Conservation (phyloP, 2,329 filamentous ascomycete species). For the Dactylellina leptospora region DNA sequence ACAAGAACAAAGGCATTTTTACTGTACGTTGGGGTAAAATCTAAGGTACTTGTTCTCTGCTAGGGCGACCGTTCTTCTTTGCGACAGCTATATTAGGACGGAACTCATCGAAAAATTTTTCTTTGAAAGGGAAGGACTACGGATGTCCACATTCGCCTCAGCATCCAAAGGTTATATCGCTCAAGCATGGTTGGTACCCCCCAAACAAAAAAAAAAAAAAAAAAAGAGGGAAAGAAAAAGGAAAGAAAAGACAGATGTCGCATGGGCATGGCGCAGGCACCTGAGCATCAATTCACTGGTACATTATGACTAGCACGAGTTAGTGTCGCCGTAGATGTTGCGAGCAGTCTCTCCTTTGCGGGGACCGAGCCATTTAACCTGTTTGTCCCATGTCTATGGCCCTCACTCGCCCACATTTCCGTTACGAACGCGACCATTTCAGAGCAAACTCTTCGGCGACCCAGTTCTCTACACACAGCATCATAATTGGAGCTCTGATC, state of each 20-base stretch:
- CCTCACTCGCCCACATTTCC: no score
- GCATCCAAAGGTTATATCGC: slow-evolving; percentile 18
- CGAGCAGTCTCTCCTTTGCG: no score
- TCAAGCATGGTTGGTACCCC: slow-evolving; percentile 14
- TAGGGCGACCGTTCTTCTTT: background rate
- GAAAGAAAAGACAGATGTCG: slow-evolving; percentile 4
- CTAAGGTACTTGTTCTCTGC: background rate
- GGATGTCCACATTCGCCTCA: background rate
- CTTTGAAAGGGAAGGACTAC: background rate
- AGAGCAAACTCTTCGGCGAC: slow-evolving; percentile 19
- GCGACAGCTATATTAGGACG: slow-evolving; percentile 18
- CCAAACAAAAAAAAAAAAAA: background rate
- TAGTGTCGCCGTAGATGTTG: no score
- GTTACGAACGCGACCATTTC: no score
- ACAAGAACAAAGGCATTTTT: no score
- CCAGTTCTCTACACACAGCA: background rate
- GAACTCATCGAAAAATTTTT: slow-evolving; percentile 49
- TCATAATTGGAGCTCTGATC: background rate
- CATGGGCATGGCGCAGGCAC: slow-evolving; percentile 26
- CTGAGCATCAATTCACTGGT: slow-evolving; percentile 1
- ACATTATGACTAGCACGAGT: no score
- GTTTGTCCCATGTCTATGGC: background rate
- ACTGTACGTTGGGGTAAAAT: no score
- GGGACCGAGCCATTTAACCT: slow-evolving; percentile 27
- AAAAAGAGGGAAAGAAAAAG: background rate